Base-by-base conservation (phyloP, 225 moss, liverwort and hornwort species). In the Antitrichia curtipendula region DNA sequence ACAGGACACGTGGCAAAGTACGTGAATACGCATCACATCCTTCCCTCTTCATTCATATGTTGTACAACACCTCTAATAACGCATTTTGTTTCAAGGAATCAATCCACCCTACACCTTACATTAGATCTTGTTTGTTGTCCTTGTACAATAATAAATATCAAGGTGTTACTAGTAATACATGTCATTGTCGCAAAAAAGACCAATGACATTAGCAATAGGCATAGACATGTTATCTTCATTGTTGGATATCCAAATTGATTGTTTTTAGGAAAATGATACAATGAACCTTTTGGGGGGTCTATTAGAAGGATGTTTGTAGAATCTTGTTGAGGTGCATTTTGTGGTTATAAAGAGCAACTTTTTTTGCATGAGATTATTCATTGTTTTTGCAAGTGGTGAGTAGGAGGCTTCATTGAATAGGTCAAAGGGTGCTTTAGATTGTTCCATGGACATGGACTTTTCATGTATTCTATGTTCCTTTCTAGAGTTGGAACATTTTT, bases 1-100 rank as follows among this genome's bases (percentile, higher is more conserved):
- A 62, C 7, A 7, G 9, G 5, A 18, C 34, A 32, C 1, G 0
- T 9, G 9, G 17, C 18, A 2, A 1, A 63, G 18, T 63, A 7
- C 34, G 18, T 63, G 9, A 32, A 18, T 5, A 18, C 3, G 8
- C 18, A 63, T 63, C 2, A 9, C 9, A 34, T 2, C 1, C 11
- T 36, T n/a, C 6, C 11, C 2, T 65, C 6, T n/a, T 20, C n/a
- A 65, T n/a, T 65, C 2, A 6, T 2, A 1, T 65, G 12, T n/a
- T 1, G 2, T n/a, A n/a, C 20, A n/a, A n/a, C 4, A 65, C 65
- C 3, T n/a, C 1, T 0, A 21, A 6, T n/a, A n/a, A 6, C 1
- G 10, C 36, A 65, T 65, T 1, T 20, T n/a, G n/a, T n/a, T n/a
- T n/a, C n/a, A n/a, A n/a, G n/a, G n/a, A n/a, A n/a, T n/a, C n/a